Percentiles rank a stretch among this genome's conserved stretches.
Evolutionary conservation across 305 asterid species (phyloP).

Genomic region (Fraxinus ornus): DNA sequence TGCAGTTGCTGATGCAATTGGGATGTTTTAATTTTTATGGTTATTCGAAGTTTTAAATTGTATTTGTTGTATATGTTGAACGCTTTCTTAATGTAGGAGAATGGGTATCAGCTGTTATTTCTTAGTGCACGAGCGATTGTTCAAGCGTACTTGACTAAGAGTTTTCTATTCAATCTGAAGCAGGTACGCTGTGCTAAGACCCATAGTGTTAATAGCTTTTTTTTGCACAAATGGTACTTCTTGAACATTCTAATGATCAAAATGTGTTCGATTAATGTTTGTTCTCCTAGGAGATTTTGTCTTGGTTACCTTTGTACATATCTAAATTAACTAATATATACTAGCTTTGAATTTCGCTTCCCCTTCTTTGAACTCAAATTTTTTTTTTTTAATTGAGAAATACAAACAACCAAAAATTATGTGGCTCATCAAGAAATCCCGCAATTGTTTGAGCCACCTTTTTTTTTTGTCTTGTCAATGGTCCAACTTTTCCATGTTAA

Average conservation of each 20-base stretch:
- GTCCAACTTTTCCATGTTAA: neutral
- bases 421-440: neutral
- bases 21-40: neutral
- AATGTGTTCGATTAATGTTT: neutral
- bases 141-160: slow-evolving; percentile 86
- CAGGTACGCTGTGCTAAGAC: slow-evolving; percentile 50
- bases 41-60: neutral
- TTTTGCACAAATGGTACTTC: neutral
- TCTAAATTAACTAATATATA: neutral
- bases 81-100: slow-evolving; percentile 51
- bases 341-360: neutral
- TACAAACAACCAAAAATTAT: neutral
- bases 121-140: slow-evolving; percentile 93
- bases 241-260: slow-evolving; percentile 8
- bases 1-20: neutral
- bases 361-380: neutral
- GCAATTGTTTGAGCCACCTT: neutral
- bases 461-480: neutral
- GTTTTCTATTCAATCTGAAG: slow-evolving; percentile 73
- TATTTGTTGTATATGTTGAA: neutral
- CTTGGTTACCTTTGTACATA: neutral
- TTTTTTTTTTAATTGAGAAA: neutral
- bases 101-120: slow-evolving; percentile 88
- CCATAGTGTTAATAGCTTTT: slow-evolving; percentile 8
- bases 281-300: neutral